A percentile compares a stretch with the other conserved stretches of the same genome.
Conservation (phyloP, 225 moss, liverwort and hornwort species). For the Bryum argenteum region DNA sequence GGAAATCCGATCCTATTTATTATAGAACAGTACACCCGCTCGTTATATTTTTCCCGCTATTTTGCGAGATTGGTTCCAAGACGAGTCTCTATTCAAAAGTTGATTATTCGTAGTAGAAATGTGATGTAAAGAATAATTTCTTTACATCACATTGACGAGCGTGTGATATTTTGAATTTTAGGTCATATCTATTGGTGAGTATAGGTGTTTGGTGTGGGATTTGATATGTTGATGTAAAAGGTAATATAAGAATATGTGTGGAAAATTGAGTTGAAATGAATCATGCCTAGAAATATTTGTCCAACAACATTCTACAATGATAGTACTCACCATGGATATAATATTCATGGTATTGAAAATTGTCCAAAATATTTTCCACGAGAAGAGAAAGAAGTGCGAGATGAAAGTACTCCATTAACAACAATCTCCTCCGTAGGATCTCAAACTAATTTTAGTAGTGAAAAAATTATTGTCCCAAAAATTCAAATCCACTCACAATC, state of each 20-base stretch:
- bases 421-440: not conserved
- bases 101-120: not conserved
- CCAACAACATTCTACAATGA: not conserved
- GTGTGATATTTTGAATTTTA: not conserved
- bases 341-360: not conserved
- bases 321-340: not conserved
- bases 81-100: not conserved
- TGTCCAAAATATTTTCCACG: not conserved
- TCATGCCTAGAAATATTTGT: not conserved
- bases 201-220: no score
- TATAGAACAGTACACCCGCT: conserved; percentile 16
- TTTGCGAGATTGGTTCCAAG: not conserved
- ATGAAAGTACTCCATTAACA: not conserved
- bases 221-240: rapidly evolving
- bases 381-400: rapidly evolving
- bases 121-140: not conserved
- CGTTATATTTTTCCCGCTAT: conserved; percentile 23
- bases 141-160: not conserved
- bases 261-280: not conserved
- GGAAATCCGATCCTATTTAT: not conserved
- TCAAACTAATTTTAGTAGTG: not conserved
- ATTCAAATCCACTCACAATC: not conserved
- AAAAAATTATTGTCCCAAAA: not conserved
- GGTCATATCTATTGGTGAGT: not conserved
- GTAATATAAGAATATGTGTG: not conserved